phyloP scores from a whole-genome alignment of 2,329 filamentous ascomycete species.

The Trichothecium sympodiale region DNA sequence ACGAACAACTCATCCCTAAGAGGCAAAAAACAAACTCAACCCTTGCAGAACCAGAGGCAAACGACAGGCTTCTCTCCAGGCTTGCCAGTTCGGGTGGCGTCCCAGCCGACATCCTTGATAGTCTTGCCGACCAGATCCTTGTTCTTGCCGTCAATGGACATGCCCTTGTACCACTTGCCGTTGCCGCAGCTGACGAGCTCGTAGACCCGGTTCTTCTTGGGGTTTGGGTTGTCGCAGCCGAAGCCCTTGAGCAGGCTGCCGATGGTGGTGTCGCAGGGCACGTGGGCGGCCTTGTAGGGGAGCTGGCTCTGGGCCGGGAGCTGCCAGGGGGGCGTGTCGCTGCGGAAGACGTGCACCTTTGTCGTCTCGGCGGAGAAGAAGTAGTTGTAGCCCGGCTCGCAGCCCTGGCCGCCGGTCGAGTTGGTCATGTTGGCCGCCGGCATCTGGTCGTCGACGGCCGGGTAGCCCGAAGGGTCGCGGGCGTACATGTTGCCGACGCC shows the following conservation, averaged over 20 bases:
- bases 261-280: conserved; percentile 41
- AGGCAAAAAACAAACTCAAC: conserved; percentile 16
- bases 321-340: conserved; percentile 41
- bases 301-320: conserved; percentile 28
- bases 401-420: conserved; percentile 43
- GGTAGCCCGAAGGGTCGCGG: conserved; percentile 30
- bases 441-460: conserved; percentile 30
- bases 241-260: conserved; percentile 47
- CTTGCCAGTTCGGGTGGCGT: conserved; percentile 34
- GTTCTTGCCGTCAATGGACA: conserved; percentile 39
- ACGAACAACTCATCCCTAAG: not conserved
- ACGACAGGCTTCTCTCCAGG: conserved; percentile 40
- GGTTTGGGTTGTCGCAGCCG: conserved; percentile 38
- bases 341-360: conserved; percentile 47
- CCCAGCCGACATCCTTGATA: conserved; percentile 49
- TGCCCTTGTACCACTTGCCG: conserved; percentile 48
- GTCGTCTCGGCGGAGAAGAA: conserved; percentile 48
- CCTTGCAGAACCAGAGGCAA: conserved; percentile 50
- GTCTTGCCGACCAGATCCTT: conserved; percentile 34
- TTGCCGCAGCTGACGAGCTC: conserved; percentile 44
- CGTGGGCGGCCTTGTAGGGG: conserved; percentile 36
- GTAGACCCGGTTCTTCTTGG: conserved; percentile 44
- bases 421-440: conserved; percentile 45
- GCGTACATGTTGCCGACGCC: conserved; percentile 21
- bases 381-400: conserved; percentile 53